Evolutionary conservation across 306 rosid species (phyloP).

Genomic region (Cicer bijugum): DNA sequence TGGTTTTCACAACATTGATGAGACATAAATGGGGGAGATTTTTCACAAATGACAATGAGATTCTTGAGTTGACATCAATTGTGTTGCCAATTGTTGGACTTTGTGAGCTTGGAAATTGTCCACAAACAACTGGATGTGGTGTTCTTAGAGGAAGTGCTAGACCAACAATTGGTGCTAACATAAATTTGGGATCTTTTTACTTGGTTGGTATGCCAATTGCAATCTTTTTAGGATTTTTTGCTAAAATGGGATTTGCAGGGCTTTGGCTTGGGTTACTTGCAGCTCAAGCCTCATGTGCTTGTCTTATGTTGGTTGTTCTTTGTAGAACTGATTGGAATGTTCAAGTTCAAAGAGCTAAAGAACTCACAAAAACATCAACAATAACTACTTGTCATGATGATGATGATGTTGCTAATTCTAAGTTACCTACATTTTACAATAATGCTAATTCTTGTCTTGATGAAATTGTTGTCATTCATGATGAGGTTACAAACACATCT

Average conservation of each 20-base stretch:
- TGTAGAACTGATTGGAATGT: slow-evolving; percentile 78
- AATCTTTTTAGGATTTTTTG: slow-evolving; percentile 67
- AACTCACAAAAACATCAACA: slow-evolving; percentile 57
- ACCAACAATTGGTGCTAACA: slow-evolving; percentile 84
- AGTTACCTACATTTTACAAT: slow-evolving; percentile 41
- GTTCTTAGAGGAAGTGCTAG: slow-evolving; percentile 87
- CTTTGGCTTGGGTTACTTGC: slow-evolving; percentile 96
- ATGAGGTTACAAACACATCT: slow-evolving; percentile 41
- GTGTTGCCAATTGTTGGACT: slow-evolving; percentile 88
- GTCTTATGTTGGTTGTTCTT: slow-evolving; percentile 79
- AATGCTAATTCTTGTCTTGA: slow-evolving; percentile 47
- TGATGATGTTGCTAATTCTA: slow-evolving; percentile 26
- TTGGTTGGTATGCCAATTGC: slow-evolving; percentile 94
- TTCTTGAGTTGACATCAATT: slow-evolving; percentile 66
- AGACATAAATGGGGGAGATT: slow-evolving; percentile 82
- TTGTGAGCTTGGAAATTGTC: slow-evolving; percentile 98
- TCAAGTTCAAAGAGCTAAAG: slow-evolving; percentile 65
- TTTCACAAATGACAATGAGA: slow-evolving; percentile 70
- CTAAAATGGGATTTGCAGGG: slow-evolving; percentile 80
- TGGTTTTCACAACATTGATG: slow-evolving; percentile 75
- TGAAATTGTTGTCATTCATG: slow-evolving; percentile 57
- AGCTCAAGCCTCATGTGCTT: slow-evolving; percentile 83
- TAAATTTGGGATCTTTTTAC: slow-evolving; percentile 87
- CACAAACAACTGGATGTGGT: slow-evolving; percentile 93
- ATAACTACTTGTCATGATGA: slow-evolving; percentile 1